Base-by-base conservation (phyloP, 768 basidiomycete genomes). In the Naganishia antarctica region DNA sequence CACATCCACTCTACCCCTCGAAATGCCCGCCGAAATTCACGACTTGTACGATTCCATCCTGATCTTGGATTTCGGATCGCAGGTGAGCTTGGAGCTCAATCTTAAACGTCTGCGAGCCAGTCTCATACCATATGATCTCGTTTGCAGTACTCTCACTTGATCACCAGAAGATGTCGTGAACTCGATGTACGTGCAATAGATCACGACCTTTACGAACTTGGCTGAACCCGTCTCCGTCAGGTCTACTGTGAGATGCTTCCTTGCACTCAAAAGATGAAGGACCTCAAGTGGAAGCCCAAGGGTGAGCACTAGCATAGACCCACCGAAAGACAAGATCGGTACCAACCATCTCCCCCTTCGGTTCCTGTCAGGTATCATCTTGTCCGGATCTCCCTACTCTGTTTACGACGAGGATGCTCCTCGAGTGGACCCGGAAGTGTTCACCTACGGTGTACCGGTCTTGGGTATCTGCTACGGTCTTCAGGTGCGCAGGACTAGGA, bases 401-500 rank as follows among this genome's bases (percentile, higher is more conserved):
- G 96, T 98, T 21, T 98, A 97, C 78, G 96, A 93, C 68, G 78
- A 83, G 29, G 93, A 86, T 68, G 87, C 96, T 4, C 94, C 96
- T 25, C 91, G 92, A 67, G 92, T 91, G 32, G 94, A 99, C 78
- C 89, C 91, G 18, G 87, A 83, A 16, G 86, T 98, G 11, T 98
- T 91, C 71, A 84, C 87, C 46, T 63, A 66, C 37, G 90, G 87
- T 25, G 86, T 97, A 1, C 94, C 96, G 3, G 86, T 99, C 57
- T 82, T 99, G 15, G 96, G 96, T 23, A 97, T 98, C 63, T 99
- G 96, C 77, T 98, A 97, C 78, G 96, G 96, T 26, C 82, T 98
- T 15, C 91, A 96, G 83, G 91, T 90, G 64, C 47, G 81, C 68
- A 43, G n/a, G 12, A 31, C 23, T 41, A 43, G 40, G 48, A 46